Percentiles rank a stretch among this genome's conserved stretches.
Conservation (phyloP, 257 asterid species). For the Voacanga thouarsii region DNA sequence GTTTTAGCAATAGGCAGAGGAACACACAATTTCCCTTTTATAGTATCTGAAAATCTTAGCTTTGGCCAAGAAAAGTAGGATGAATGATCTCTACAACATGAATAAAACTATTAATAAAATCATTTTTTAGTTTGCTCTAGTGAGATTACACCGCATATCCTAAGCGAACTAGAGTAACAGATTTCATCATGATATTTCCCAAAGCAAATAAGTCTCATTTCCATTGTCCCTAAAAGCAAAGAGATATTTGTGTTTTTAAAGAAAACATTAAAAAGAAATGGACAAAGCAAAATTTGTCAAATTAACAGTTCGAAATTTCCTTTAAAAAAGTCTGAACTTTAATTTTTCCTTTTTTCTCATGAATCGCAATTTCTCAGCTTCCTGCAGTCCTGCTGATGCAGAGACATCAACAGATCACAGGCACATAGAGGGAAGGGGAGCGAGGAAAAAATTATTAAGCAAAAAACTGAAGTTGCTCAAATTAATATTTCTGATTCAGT, state of each 20-base stretch:
- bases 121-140: neutral
- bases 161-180: neutral
- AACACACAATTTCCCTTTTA: neutral
- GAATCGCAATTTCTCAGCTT: neutral
- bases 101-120: no score
- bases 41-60: neutral
- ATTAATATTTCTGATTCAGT: neutral
- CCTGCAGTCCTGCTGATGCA: neutral
- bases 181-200: neutral
- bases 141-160: neutral
- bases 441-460: neutral
- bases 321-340: no score
- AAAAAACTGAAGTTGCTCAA: neutral
- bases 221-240: neutral
- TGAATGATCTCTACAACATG: neutral
- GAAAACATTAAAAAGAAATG: neutral
- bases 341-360: neutral
- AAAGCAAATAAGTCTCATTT: no score
- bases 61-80: neutral
- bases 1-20: neutral
- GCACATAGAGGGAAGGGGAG: neutral
- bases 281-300: neutral
- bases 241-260: neutral
- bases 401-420: neutral
- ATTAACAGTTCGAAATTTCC: neutral